These are phyloP conservation scores for Sechiopsis laciniata DNA, from an alignment of 306 rosid species.

Conservation along the genomic window DNA sequence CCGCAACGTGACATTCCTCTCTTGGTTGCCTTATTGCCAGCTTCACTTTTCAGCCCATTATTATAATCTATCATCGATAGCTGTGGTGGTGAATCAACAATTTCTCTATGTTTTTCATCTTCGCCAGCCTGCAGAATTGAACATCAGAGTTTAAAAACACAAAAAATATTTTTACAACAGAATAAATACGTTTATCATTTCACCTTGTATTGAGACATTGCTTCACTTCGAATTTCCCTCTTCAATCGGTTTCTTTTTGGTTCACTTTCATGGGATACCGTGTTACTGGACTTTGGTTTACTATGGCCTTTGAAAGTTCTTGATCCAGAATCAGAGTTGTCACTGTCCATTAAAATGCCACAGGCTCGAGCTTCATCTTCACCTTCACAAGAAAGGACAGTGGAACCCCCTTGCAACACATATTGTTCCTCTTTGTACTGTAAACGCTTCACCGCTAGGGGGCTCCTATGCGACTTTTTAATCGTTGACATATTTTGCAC, in stretches of 20 bases:
- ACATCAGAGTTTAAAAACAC: neutral
- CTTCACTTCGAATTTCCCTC: conserved; percentile 19
- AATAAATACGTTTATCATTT: conserved; percentile 10
- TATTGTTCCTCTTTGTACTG: neutral
- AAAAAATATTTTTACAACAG: neutral
- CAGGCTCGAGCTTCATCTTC: neutral
- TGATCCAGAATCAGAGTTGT: neutral
- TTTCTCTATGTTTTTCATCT: neutral
- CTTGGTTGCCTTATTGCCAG: too few relatives aligned
- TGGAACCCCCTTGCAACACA: neutral
- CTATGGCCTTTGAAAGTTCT: conserved; percentile 13
- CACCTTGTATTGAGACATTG: conserved; percentile 33
- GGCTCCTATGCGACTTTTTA: conserved; percentile 17
- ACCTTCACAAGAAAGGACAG: neutral
- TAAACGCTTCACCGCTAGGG: conserved; percentile 13
- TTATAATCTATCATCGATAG: too few relatives aligned
- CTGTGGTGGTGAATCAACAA: too few relatives aligned
- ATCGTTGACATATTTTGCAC: conserved; percentile 3
- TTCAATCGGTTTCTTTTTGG: conserved; percentile 28
- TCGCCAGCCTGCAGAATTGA: conserved; percentile 34
- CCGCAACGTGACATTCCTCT: too few relatives aligned
- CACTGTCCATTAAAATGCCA: neutral
- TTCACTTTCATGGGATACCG: conserved; percentile 1
- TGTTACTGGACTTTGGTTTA: conserved; percentile 18
- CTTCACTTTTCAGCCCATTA: too few relatives aligned